Conservation (phyloP, 2,329 filamentous ascomycete species). For the Chrysosporium keratinophilum region DNA sequence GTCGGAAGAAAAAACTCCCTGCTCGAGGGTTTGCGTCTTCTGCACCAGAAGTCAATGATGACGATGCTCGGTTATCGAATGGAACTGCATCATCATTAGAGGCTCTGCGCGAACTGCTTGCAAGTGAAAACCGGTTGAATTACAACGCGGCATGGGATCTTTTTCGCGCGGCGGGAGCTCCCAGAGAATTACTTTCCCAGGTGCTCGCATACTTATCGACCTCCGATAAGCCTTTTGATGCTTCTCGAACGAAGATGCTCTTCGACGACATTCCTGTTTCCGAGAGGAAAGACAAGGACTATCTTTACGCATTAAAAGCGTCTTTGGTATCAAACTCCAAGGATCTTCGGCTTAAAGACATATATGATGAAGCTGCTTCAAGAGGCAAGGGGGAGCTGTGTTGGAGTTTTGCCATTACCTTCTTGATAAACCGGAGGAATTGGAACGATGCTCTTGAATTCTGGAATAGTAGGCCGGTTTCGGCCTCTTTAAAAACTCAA, state of each 20-base stretch:
- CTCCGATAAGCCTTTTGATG: constrained; percentile 32
- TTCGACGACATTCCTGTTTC: constrained; percentile 35
- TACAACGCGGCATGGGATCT: constrained; percentile 37
- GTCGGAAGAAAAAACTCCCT: constrained; percentile 15
- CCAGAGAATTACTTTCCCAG: constrained; percentile 20
- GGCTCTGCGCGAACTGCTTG: constrained; percentile 8
- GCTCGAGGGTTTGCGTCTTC: constrained; percentile 17
- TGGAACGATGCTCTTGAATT: constrained; percentile 27
- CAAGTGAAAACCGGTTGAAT: constrained; percentile 13
- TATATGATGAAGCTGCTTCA: constrained; percentile 35
- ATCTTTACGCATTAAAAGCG: constrained; percentile 37
- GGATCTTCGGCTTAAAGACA: constrained; percentile 27
- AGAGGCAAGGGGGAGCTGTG: constrained; percentile 21
- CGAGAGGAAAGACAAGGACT: constrained; percentile 35
- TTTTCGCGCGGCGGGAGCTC: constrained; percentile 27
- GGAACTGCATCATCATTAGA: neutral
- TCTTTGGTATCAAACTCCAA: constrained; percentile 33
- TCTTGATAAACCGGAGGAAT: constrained; percentile 23
- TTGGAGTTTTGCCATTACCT: constrained; percentile 26
- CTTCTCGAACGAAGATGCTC: constrained; percentile 36
- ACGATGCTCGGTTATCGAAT: neutral
- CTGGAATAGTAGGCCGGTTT: constrained; percentile 23
- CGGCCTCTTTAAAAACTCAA: neutral
- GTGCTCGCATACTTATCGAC: constrained; percentile 28
- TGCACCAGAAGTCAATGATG: neutral